Percentiles rank a stretch among this genome's conserved stretches.
Evolutionary conservation across 2,329 filamentous ascomycete species (phyloP).

Genomic region (Diaporthe amygdali): DNA sequence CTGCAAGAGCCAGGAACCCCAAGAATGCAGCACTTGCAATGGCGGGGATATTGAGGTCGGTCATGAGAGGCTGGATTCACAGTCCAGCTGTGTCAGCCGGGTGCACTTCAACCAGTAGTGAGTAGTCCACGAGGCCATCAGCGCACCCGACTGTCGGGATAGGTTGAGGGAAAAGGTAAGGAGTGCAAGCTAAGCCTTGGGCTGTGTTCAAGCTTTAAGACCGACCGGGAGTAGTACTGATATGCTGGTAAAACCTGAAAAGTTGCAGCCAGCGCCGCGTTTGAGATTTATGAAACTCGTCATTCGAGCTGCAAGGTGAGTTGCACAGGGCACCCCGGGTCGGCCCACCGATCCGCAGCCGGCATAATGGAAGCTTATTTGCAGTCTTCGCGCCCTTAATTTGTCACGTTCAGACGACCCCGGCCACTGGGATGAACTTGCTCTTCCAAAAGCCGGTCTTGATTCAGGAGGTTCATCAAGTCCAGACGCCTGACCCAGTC

Average conservation of each 20-base stretch:
- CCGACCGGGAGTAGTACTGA: not conserved
- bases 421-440: not conserved
- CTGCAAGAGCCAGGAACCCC: conserved; percentile 19
- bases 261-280: conserved; percentile 6
- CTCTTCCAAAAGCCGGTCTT: not conserved
- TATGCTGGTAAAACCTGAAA: not conserved
- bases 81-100: conserved; percentile 9
- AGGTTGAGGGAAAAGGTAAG: not conserved
- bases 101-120: not conserved
- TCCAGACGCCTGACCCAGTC: not conserved
- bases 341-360: not conserved
- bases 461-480: not conserved
- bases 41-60: conserved; percentile 18
- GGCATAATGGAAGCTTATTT: conserved; percentile 12
- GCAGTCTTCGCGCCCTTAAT: not conserved
- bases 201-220: not conserved
- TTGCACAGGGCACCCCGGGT: not conserved
- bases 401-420: not conserved
- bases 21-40: conserved; percentile 23
- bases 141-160: not conserved
- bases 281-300: conserved; percentile 6
- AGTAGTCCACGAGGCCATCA: not conserved
- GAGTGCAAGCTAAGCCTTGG: not conserved
- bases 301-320: not conserved
- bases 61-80: conserved; percentile 5